Conservation (phyloP, 306 rosid genomes). For the Vachellia collinsii region DNA sequence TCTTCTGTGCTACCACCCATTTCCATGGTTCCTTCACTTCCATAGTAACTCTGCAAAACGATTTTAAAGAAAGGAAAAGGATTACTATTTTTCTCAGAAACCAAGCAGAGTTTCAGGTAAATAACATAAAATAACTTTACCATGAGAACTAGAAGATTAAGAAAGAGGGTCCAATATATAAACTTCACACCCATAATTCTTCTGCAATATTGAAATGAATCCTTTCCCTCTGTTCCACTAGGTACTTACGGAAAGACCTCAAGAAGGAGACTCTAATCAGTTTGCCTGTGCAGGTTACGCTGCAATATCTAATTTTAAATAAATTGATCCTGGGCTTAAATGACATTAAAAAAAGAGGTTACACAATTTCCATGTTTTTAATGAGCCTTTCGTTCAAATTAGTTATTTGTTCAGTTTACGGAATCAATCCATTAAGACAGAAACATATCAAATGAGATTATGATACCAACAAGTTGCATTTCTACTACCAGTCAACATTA, state of each 20-base stretch:
- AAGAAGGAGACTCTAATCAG: neutral
- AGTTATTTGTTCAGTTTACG: neutral
- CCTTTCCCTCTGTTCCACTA: neutral
- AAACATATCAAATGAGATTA: neutral
- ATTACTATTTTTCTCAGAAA: neutral
- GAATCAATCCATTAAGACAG: neutral
- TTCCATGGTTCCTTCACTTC: slow-evolving; percentile 37
- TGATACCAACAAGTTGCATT: neutral
- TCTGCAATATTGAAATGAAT: neutral
- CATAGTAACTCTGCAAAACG: slow-evolving; percentile 42
- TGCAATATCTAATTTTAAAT: neutral
- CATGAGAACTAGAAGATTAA: slow-evolving; percentile 40
- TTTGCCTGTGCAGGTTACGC: neutral
- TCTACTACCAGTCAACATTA: neutral
- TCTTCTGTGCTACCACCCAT: neutral
- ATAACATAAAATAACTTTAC: slow-evolving; percentile 26
- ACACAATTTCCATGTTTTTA: too few relatives aligned
- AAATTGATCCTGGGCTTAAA: too few relatives aligned
- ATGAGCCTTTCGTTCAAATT: too few relatives aligned
- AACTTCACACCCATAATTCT: slow-evolving; percentile 42
- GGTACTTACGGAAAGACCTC: neutral
- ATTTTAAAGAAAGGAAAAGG: neutral
- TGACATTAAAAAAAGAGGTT: neutral
- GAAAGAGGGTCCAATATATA: slow-evolving; percentile 38
- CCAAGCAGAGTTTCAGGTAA: neutral